Base-by-base conservation (phyloP, 1,284 basidiomycete genomes). In the Sanguinoderma infundibulare region DNA sequence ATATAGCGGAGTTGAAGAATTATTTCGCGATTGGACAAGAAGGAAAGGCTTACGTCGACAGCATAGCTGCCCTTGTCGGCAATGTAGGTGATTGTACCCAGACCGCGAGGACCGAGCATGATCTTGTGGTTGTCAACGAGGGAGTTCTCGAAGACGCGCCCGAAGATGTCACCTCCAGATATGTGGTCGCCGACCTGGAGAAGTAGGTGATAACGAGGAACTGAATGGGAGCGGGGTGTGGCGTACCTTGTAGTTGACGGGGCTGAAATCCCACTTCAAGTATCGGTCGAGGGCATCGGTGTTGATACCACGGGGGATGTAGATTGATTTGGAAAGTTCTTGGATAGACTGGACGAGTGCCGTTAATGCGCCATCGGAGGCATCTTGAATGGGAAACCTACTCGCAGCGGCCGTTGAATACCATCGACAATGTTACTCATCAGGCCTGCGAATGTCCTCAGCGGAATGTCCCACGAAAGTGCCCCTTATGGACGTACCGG, bases 401-500 rank as follows among this genome's bases (percentile, higher is more conserved):
- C 92, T 70, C 92, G 84, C 44, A 94, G 80, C 58, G 96, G 96
- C 72, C 96, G 89, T 78, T 98, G 96, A 73, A 98, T 98, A 72
- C 96, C 96, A 79, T 98, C 96, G 72, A 98, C 96, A 73, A 99
- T 99, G 77, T 99, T 98, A 42, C 90, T 91, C 97, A 99, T 98
- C 62, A 99, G 81, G 71, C 95, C 95, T 95, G 63, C 1, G 3
- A 2, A 9, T 6, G 15, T 46, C n/a, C 24, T 36, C 32, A 36
- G 60, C 22, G 51, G 34, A 8, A 17, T 36, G 10, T 40, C 3
- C 5, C 10, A 34, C 10, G 20, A 47, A 12, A n/a, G 14, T 38
- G 36, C 7, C 3, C 26, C 38, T 64, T 30, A 32, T 47, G 40
- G 15, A 65, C 78, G 61, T 72, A 94, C 96, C 96, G 73, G 97